These are phyloP conservation scores for Cladosporium sp. DNA, from an alignment of 2,329 filamentous ascomycete genomes.

Conservation along the genomic window DNA sequence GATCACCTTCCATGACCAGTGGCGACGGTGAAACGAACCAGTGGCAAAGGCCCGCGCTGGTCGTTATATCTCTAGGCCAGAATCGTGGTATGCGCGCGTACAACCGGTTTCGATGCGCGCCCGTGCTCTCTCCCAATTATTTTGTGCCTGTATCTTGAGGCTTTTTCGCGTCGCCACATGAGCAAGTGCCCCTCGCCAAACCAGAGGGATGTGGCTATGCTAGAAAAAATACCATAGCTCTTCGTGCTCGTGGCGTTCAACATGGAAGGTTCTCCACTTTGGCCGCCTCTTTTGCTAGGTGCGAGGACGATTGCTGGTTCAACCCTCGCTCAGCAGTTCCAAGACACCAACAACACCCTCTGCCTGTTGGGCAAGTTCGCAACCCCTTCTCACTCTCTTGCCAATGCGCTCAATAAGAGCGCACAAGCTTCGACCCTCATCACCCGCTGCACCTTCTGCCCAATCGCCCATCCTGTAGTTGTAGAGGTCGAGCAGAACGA, in stretches of 20 bases:
- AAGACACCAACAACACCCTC: constrained; percentile 85
- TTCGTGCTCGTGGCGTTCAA: neutral
- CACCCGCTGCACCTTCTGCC: constrained; percentile 32
- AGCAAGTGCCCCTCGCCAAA: neutral
- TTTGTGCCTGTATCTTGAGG: neutral
- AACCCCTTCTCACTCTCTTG: constrained; percentile 70
- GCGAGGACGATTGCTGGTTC: constrained; percentile 16
- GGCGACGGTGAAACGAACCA: neutral
- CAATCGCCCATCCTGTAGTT: constrained; percentile 67
- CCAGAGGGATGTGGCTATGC: neutral
- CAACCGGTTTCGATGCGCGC: neutral
- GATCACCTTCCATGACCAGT: neutral
- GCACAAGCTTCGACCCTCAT: constrained; percentile 55
- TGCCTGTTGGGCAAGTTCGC: constrained; percentile 81
- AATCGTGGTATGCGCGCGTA: neutral
- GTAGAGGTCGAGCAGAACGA: constrained; percentile 85
- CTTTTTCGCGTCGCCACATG: neutral
- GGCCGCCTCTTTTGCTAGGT: neutral
- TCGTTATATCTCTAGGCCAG: neutral
- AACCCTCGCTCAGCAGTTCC: constrained; percentile 66
- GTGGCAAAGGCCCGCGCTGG: neutral
- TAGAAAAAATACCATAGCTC: neutral
- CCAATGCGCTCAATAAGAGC: constrained; percentile 72
- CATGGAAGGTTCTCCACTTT: neutral
- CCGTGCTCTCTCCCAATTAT: neutral